These are phyloP conservation scores for Colletotrichum navitas DNA, from an alignment of 2,329 filamentous ascomycete genomes.

Conservation along the genomic window DNA sequence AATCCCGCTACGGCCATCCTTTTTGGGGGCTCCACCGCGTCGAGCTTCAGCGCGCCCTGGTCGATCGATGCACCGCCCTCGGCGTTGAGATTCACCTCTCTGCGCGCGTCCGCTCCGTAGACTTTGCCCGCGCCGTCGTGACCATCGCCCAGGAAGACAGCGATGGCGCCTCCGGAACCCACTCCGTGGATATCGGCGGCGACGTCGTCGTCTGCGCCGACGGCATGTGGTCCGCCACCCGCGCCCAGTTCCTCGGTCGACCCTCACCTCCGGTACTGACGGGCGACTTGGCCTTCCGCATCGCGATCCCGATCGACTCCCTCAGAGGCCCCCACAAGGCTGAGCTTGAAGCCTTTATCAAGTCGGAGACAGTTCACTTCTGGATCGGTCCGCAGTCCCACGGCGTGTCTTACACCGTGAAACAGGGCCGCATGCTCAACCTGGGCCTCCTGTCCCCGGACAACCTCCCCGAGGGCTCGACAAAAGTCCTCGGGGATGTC, in stretches of 20 bases:
- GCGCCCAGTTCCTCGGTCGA: conserved; percentile 59
- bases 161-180: conserved; percentile 43
- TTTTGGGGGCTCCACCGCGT: conserved; percentile 65
- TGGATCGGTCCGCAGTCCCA: conserved; percentile 67
- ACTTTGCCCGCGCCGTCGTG: conserved; percentile 45
- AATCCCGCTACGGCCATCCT: conserved; percentile 46
- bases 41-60: conserved; percentile 59
- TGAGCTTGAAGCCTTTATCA: conserved; percentile 58
- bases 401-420: conserved; percentile 61
- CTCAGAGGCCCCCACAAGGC: conserved; percentile 55
- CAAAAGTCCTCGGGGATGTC: conserved; percentile 48
- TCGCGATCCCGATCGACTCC: conserved; percentile 61
- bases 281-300: conserved; percentile 68
- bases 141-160: conserved; percentile 47
- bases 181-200: conserved; percentile 46
- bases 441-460: conserved; percentile 49
- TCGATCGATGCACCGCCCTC: conserved; percentile 54
- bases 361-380: conserved; percentile 63
- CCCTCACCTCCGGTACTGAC: conserved; percentile 62
- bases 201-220: conserved; percentile 64
- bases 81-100: conserved; percentile 50
- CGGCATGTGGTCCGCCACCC: conserved; percentile 59
- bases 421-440: conserved; percentile 59
- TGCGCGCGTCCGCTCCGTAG: conserved; percentile 28
- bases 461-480: conserved; percentile 39